These are phyloP conservation scores for Scleroderma citrinum DNA, from an alignment of 768 basidiomycete genomes.

Conservation along the genomic window DNA sequence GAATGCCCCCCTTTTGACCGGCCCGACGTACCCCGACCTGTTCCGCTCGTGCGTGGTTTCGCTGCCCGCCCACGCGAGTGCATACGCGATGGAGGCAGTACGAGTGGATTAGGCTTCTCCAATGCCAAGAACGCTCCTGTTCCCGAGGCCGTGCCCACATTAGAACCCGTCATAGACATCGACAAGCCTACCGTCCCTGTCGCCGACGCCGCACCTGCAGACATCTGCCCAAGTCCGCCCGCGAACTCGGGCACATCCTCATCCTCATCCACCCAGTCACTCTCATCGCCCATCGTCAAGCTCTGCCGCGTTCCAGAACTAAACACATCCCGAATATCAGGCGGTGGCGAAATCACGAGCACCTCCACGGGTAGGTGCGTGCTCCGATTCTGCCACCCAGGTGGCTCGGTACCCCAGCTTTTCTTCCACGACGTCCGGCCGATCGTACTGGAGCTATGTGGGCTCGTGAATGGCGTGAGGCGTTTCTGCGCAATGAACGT, in stretches of 20 bases:
- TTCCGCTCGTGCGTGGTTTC: conserved; percentile 23
- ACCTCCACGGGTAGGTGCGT: conserved; percentile 74
- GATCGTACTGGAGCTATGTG: conserved; percentile 39
- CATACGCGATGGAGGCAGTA: conserved; percentile 35
- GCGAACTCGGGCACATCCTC: conserved; percentile 68
- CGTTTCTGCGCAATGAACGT: conserved; percentile 83
- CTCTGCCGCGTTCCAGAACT: conserved; percentile 48
- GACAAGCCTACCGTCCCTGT: too few relatives aligned
- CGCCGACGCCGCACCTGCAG: conserved; percentile 14
- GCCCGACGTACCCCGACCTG: conserved; percentile 19
- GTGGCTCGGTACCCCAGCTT: conserved; percentile 82
- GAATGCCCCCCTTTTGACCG: conserved; percentile 52
- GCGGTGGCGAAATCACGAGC: conserved; percentile 55
- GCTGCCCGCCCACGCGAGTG: conserved; percentile 33
- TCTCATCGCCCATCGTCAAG: conserved; percentile 62
- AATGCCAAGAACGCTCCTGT: conserved; percentile 17
- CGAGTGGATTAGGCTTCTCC: conserved; percentile 39
- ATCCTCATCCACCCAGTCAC: conserved; percentile 87
- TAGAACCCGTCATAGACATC: too few relatives aligned
- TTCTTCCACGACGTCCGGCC: conserved; percentile 84
- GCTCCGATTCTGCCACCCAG: conserved; percentile 69
- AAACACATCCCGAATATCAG: conserved; percentile 70
- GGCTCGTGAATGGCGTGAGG: conserved; percentile 63
- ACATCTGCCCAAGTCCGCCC: conserved; percentile 68
- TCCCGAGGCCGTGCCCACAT: conserved; percentile 20